Base-by-base conservation (phyloP, 345 rosid genomes). In the Dipteronia dyeriana region DNA sequence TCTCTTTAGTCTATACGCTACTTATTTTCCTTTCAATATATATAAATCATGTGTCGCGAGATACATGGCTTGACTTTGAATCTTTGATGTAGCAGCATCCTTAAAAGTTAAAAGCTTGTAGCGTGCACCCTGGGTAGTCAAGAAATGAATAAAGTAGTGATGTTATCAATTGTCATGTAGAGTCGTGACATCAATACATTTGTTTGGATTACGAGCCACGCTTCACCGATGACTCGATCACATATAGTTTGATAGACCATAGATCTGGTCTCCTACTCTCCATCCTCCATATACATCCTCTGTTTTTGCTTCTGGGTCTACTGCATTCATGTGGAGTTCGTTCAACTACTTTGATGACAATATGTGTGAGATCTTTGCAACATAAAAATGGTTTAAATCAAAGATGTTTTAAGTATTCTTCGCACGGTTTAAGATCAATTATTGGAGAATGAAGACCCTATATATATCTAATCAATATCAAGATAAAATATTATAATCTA, bases 111-210 rank as follows among this genome's bases (percentile, higher is more conserved):
- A 69, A 19, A 54, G 47, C 49, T 13, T 53, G 57, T 68, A 16
- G 75, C 71, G 81, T 51, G 43, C 1, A 54, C 59, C 71, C 2
- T 75, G n/a, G 7, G 59, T 65, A 4, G 59, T 65, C 78, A 79
- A 45, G 82, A 68, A 79, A 79, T 68, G 75, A 74, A 74, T 74
- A 78, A 73, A 59, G 68, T 57, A 34, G 62, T 34, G 11, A 29
- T 13, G 38, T 34, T 34, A 34, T 34, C 5, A 0, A 4, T 34
- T 34, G 38, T 34, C 38, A 34, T 34, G 38, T 34, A 34, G 6
- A 34, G 38, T 34, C 11, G 7, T 47, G 43, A 51, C 49, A 39
- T 51, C 9, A 45, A 47, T 45, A 5, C 23, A 16, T 34, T 16
- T 45, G 14, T 45, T 70, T 70, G 73, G 20, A 38, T 72, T 20